Evolutionary conservation across 805 yeast species (phyloP).

Genomic region (Wickerhamiella australiensis): DNA sequence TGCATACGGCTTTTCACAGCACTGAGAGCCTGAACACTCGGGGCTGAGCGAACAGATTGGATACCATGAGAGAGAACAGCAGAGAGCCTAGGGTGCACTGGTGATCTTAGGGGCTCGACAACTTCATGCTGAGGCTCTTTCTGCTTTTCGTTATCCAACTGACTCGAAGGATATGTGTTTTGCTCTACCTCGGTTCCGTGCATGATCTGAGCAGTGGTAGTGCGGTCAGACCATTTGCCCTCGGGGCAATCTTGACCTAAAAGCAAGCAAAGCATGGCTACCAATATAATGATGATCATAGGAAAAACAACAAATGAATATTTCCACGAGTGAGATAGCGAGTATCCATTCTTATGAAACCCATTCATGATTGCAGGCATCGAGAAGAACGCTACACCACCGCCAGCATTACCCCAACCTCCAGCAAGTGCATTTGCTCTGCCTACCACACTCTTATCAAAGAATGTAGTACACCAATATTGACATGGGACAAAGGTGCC

Average conservation of each 20-base stretch:
- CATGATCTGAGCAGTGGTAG: conserved; percentile 7
- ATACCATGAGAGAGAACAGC: not conserved
- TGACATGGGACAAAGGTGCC: conserved; percentile 18
- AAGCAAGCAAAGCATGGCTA: conserved; percentile 22
- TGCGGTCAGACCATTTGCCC: conserved; percentile 29
- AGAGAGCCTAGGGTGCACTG: not conserved
- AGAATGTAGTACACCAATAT: conserved; percentile 15
- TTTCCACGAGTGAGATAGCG: conserved; percentile 14
- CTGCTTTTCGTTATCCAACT: not conserved
- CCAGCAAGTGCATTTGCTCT: conserved; percentile 15
- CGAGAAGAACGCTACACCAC: conserved; percentile 18
- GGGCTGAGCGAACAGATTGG: not conserved
- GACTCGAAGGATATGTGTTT: not conserved
- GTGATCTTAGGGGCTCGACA: not conserved
- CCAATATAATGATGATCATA: conserved; percentile 24
- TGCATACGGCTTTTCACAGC: not conserved
- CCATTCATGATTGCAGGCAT: conserved; percentile 15
- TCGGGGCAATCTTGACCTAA: conserved; percentile 31
- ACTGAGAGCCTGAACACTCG: not conserved
- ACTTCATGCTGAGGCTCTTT: not conserved
- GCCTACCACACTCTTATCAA: conserved; percentile 16
- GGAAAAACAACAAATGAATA: conserved; percentile 25
- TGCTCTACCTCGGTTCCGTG: conserved; percentile 3
- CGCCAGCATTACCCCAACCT: conserved; percentile 20
- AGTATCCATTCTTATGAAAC: conserved; percentile 13